Base-by-base conservation (phyloP, 371 early-diverging fungal species). In the Apophysomyces ossiformis region DNA sequence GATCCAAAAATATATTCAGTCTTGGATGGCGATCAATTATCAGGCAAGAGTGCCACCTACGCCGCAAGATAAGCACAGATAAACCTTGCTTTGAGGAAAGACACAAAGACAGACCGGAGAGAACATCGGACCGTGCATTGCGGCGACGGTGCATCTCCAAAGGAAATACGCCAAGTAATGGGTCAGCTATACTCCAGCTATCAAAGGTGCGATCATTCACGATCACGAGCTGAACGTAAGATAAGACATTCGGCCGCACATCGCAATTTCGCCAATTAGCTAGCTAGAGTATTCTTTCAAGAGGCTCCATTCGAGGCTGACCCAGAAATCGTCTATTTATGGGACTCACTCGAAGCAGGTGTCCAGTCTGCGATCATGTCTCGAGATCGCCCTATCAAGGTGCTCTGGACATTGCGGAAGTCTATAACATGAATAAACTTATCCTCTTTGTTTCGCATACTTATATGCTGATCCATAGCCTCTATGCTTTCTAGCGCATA, bases 251-350 rank as follows among this genome's bases (percentile, higher is more conserved):
- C 47, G 18, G 47, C 47, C n/a, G 5, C 16, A 47, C 18, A 13
- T 47, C 47, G 47, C 18, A 18, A 47, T 47, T 21, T 47, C 5
- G 47, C 47, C 47, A 47, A 47, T 16, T 6, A 47, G 21, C n/a
- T 2, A 7, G 47, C 21, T 5, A 47, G n/a, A 13, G 1, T 47
- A 47, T 59, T 16, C 47, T 44, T 18, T 32, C 62, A 57, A 7
- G 38, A 37, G 44, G 57, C 60, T 37, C 41, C 50, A 37, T 64
- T 50, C 38, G 69, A 56, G 41, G 60, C 46, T 32, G 63, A 57
- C 50, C 57, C 54, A 35, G 60, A 64, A 35, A 32, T 63, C n/a
- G 59, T 65, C 3, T 65, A 58, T 37, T 32, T 65, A 37, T 58
- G 59, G 16, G 16, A 58, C n/a, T 11, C 38, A 12, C 9, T 58